phyloP scores from a whole-genome alignment of 257 asterid species.

The Rauvolfia tetraphylla region DNA sequence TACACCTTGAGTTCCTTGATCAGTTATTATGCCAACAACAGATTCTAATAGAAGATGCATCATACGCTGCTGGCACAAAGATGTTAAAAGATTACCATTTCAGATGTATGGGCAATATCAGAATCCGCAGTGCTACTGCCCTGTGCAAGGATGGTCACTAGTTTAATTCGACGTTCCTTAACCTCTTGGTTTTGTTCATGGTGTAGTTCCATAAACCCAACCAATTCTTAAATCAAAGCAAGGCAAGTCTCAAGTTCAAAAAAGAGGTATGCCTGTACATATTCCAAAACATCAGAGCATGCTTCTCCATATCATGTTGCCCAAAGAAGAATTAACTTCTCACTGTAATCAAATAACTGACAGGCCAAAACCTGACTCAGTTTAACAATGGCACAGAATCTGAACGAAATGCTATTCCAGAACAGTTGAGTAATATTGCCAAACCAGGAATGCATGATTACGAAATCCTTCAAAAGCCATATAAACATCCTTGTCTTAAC shows the following conservation, averaged over 20 bases:
- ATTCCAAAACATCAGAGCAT: not conserved
- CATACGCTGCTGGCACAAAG: not conserved
- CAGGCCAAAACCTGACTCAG: not conserved
- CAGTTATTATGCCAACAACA: not conserved
- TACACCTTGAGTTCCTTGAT: too few species aligned
- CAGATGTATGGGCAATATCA: not conserved
- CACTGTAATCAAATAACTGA: not conserved
- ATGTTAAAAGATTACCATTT: not conserved
- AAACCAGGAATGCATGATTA: not conserved
- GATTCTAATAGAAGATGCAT: not conserved
- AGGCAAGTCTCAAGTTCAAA: not conserved
- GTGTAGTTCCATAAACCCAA: not conserved
- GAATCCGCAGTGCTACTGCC: not conserved
- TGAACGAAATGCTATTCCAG: not conserved
- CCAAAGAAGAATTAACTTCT: not conserved
- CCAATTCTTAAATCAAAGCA: not conserved
- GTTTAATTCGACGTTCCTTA: not conserved
- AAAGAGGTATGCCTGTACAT: not conserved
- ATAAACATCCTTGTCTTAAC: not conserved
- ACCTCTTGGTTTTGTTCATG: not conserved
- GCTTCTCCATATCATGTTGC: not conserved
- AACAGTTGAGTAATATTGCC: not conserved
- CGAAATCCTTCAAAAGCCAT: not conserved
- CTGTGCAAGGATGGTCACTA: too few species aligned
- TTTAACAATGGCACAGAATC: not conserved